Evolutionary conservation across 345 rosid genomes (phyloP).

Genomic region (Zanthoxylum bungeanum): DNA sequence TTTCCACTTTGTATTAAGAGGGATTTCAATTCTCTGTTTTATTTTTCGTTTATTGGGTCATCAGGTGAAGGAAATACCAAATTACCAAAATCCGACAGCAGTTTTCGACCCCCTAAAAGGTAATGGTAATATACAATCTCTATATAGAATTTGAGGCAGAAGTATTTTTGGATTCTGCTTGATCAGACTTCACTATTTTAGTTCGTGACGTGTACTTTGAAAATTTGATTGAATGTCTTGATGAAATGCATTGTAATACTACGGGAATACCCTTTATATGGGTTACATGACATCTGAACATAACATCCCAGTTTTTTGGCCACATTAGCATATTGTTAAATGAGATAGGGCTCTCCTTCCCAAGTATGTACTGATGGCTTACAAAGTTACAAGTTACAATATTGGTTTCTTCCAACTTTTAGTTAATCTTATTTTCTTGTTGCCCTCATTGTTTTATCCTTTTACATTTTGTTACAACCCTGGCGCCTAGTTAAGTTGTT

Average conservation of each 20-base stretch:
- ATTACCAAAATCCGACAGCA: background rate
- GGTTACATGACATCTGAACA: background rate
- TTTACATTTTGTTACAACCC: background rate
- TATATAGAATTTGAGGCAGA: background rate
- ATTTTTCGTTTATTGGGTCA: background rate
- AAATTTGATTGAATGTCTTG: background rate
- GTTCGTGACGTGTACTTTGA: background rate
- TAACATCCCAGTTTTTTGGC: background rate
- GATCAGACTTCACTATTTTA: background rate
- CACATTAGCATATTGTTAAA: too few relatives aligned
- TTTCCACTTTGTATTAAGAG: background rate
- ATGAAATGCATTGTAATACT: background rate
- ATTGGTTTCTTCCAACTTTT: background rate
- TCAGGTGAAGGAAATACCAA: slow-evolving; percentile 3
- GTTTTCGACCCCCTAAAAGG: slow-evolving; percentile 4
- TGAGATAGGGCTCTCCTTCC: background rate
- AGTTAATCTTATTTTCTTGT: background rate
- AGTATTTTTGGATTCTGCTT: background rate
- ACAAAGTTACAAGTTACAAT: background rate
- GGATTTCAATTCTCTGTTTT: background rate
- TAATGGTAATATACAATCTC: background rate
- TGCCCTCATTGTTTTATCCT: background rate
- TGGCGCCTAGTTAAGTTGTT: background rate
- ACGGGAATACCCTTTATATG: background rate
- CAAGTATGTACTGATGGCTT: background rate